phyloP scores from a whole-genome alignment of 352 stramenopile species.

The Phytopythium chamaehyphon region DNA sequence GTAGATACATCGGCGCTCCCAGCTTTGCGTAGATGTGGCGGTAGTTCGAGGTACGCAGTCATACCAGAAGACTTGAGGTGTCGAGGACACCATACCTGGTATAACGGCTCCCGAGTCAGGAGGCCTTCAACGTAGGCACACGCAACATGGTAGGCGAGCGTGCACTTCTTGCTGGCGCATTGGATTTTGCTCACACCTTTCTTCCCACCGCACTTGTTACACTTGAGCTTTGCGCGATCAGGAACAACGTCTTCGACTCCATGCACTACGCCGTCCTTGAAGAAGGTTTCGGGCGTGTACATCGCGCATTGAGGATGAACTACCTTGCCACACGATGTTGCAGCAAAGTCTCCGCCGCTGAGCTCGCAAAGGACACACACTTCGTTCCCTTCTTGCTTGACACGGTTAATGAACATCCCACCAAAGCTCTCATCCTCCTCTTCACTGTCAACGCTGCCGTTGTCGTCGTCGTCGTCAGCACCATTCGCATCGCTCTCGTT shows the following conservation, averaged over 20 bases:
- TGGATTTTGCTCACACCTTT: slow-evolving; percentile 82
- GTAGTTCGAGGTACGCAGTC: slow-evolving; percentile 55
- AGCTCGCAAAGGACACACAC: slow-evolving; percentile 70
- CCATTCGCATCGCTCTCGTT: slow-evolving; percentile 13
- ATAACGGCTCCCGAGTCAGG: slow-evolving; percentile 58
- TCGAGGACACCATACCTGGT: slow-evolving; percentile 70
- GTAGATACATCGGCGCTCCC: too few species aligned
- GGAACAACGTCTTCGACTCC: slow-evolving; percentile 50
- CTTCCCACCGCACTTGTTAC: slow-evolving; percentile 52
- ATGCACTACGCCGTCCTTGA: slow-evolving; percentile 62
- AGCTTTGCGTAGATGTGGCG: slow-evolving; percentile 49
- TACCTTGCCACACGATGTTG: slow-evolving; percentile 50
- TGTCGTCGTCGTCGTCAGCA: slow-evolving; percentile 18
- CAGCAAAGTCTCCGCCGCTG: slow-evolving; percentile 70
- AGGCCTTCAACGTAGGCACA: slow-evolving; percentile 73
- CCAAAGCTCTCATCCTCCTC: slow-evolving; percentile 59
- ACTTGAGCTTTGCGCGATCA: slow-evolving; percentile 46
- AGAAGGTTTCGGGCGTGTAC: slow-evolving; percentile 84
- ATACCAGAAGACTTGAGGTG: slow-evolving; percentile 74
- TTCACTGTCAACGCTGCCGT: slow-evolving; percentile 26
- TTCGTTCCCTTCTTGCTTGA: slow-evolving; percentile 67
- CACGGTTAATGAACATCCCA: slow-evolving; percentile 72
- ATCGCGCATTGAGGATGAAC: slow-evolving; percentile 79
- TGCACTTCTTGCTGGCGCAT: slow-evolving; percentile 62
- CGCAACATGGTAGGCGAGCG: slow-evolving; percentile 58